Conservation (phyloP, 129 eudicot genomes). For the Apium graveolens region DNA sequence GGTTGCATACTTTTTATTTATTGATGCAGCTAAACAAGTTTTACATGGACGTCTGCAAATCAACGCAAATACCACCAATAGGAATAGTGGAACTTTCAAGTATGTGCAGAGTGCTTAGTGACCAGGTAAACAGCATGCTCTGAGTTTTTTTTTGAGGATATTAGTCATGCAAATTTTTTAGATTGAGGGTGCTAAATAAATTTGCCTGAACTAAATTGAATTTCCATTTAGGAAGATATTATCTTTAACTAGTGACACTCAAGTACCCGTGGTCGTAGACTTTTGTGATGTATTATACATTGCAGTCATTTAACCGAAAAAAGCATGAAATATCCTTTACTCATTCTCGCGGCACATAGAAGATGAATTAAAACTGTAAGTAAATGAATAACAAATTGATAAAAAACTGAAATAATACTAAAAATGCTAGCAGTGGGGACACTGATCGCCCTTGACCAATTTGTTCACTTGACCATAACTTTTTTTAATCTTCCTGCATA, state of each 20-base stretch:
- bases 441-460: neutral
- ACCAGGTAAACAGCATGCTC: slow-evolving; percentile 52
- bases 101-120: slow-evolving; percentile 86
- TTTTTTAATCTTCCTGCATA: neutral
- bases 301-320: neutral
- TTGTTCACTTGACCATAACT: neutral
- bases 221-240: neutral
- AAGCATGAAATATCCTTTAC: neutral
- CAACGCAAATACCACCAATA: slow-evolving; percentile 64
- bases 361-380: neutral
- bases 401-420: neutral
- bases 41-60: slow-evolving; percentile 74
- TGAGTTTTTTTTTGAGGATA: neutral
- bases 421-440: neutral
- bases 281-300: neutral
- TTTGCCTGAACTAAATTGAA: neutral
- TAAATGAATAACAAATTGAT: neutral
- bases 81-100: slow-evolving; percentile 77
- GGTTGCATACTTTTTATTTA: neutral
- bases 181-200: neutral
- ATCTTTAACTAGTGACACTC: neutral
- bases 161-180: neutral
- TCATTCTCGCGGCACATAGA: neutral
- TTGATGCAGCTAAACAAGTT: slow-evolving; percentile 63
- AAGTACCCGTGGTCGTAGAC: neutral